phyloP scores from a whole-genome alignment of 169 alveolate genomes.

The Plasmodium knowlesi region DNA sequence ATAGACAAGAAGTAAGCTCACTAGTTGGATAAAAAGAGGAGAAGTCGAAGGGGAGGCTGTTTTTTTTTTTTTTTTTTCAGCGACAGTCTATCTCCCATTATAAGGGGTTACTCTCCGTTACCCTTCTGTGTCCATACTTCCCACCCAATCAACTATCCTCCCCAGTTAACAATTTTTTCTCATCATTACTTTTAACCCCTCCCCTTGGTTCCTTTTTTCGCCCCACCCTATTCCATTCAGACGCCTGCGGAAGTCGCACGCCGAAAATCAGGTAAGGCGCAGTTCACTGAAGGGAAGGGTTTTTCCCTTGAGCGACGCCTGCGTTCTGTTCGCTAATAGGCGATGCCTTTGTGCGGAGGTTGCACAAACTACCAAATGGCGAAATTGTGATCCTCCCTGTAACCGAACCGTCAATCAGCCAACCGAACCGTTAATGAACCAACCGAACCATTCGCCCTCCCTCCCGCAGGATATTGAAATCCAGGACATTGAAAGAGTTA shows the following conservation, averaged over 20 bases:
- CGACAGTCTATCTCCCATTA: not conserved
- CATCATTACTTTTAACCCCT: not conserved
- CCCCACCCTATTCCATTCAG: not conserved
- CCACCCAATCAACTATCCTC: not conserved
- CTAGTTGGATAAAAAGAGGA: not conserved
- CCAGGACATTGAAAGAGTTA: conserved; percentile 54
- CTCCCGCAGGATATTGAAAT: conserved; percentile 63
- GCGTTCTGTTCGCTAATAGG: not conserved
- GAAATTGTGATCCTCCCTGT: too few species aligned
- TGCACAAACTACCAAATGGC: not conserved
- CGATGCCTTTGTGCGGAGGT: too few species aligned
- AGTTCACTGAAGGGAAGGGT: not conserved
- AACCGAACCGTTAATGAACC: not conserved
- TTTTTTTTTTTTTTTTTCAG: not conserved
- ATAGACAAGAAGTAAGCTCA: conserved; percentile 47
- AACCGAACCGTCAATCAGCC: too few species aligned
- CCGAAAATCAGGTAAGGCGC: conserved; percentile 8
- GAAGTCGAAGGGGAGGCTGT: not conserved
- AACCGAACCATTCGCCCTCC: not conserved
- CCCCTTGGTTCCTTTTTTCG: not conserved
- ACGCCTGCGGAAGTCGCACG: conserved; percentile 15
- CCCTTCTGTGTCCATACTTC: not conserved
- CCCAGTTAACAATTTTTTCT: not conserved
- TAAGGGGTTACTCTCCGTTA: not conserved
- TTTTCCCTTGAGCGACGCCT: not conserved